Evolutionary conservation across 208 protist genomes (phyloP), one percentile per base, ranked within the genome.

Genomic region (Trypanosoma caninum): DNA sequence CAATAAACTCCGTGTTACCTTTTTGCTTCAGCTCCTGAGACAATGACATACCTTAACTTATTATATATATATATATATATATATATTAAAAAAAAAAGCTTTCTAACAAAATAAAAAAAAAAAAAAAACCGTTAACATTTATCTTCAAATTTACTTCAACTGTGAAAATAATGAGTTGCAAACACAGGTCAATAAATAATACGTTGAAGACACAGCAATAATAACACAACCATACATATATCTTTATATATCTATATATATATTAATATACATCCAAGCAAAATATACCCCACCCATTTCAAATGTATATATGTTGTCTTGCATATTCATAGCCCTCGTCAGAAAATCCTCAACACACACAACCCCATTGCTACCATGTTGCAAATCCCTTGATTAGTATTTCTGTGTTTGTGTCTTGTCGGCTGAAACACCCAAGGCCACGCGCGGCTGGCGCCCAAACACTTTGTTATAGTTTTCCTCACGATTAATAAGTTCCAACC

Each of bases 381-480:
- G 44, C 46, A 23, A 16, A 38, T 59, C 41, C 23, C 16, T 11
- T 14, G 33, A 38, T n/a, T 47, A 16, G 27, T 45, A 30, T 52
- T 20, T 38, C 31, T 38, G 58, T 50, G 9, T 33, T n/a, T 11
- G 55, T 28, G 37, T 6, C 20, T 58, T 71, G 25, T 57, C 56
- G 3, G 48, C 69, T 9, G 37, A 18, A 16, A 27, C 53, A 22
- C 22, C 44, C 10, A 45, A 44, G 0, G 66, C 84, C 9, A 92
- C 78, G 5, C 65, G 55, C 1, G 87, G 89, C n/a, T 75, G 67
- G 23, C 95, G 59, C 8, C 80, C 73, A 71, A 98, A 98, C 3
- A 94, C 67, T 44, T 97, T 96, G 65, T 97, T 97, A 77, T 97
- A 98, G 61, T 89, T 97, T 50, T 97, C 91, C 59, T 98, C 96